phyloP scores from a whole-genome alignment of 495 filamentous ascomycete genomes.

The Penicillium atrosanguineum region DNA sequence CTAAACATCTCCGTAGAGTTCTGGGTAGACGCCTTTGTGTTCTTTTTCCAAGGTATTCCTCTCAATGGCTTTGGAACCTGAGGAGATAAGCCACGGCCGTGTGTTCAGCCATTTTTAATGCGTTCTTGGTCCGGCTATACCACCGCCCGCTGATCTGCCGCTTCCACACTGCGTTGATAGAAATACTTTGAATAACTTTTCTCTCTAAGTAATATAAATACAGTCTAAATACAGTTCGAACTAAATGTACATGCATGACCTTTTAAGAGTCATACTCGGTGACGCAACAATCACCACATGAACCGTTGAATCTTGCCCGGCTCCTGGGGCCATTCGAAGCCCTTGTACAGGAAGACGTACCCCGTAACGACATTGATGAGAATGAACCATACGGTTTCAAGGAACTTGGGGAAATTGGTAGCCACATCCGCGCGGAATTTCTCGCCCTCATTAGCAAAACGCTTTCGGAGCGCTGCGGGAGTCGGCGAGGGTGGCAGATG shows the following conservation, averaged over 20 bases:
- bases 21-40: no score
- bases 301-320: slow-evolving; percentile 81
- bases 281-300: slow-evolving; percentile 67
- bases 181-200: background rate
- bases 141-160: background rate
- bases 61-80: no score
- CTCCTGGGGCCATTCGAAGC: slow-evolving; percentile 81
- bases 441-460: slow-evolving; percentile 21
- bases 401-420: slow-evolving; percentile 46
- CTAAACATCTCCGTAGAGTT: no score
- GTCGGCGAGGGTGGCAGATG: slow-evolving; percentile 58
- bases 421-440: slow-evolving; percentile 28
- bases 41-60: no score
- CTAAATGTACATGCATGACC: slow-evolving; percentile 14
- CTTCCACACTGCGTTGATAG: background rate
- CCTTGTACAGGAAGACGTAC: slow-evolving; percentile 75
- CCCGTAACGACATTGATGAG: slow-evolving; percentile 69
- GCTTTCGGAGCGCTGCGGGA: slow-evolving; percentile 28
- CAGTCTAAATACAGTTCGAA: background rate
- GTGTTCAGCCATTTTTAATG: no score
- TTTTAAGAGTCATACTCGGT: background rate
- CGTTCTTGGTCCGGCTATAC: background rate
- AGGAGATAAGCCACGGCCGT: no score
- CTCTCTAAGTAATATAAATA: background rate
- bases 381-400: slow-evolving; percentile 81